Conservation (phyloP, 2,329 filamentous ascomycete species). For the Graphilbum sp. region DNA sequence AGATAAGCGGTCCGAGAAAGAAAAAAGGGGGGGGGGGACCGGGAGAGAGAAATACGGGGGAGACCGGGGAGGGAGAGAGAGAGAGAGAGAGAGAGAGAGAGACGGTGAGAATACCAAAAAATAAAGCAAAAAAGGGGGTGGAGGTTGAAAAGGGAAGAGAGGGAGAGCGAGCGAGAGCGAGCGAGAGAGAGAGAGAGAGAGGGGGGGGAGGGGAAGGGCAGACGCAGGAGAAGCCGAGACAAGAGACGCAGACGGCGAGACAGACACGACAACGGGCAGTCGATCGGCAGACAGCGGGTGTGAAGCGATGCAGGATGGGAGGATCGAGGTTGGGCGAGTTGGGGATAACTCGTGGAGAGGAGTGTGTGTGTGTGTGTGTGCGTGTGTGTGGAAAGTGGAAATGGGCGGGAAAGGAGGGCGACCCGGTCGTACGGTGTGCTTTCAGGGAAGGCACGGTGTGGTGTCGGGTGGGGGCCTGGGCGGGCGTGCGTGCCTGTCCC, state of each 20-base stretch:
- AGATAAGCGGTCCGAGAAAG: too few species aligned
- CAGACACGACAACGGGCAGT: neutral
- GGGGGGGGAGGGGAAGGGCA: neutral
- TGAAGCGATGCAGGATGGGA: neutral
- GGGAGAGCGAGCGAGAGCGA: too few species aligned
- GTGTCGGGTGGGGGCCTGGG: too few species aligned
- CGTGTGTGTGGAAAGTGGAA: conserved; percentile 1
- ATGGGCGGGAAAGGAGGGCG: neutral
- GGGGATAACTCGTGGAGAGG: neutral
- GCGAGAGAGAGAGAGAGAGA: too few species aligned
- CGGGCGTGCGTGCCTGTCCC: too few species aligned
- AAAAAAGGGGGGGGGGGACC: neutral
- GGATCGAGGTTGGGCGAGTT: neutral
- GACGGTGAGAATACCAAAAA: neutral
- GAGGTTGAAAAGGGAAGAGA: neutral
- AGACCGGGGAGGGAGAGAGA: neutral
- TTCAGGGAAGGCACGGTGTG: too few species aligned
- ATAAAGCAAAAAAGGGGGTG: neutral
- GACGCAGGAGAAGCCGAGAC: neutral
- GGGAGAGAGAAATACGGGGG: neutral
- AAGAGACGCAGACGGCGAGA: neutral
- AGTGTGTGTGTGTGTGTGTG: conserved; percentile 6
- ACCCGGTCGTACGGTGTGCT: too few species aligned
- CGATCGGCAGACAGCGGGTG: too few species aligned
- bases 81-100: neutral